These are phyloP conservation scores for Sphaerosporella brunnea DNA, from an alignment of 495 filamentous ascomycete species.

Conservation along the genomic window DNA sequence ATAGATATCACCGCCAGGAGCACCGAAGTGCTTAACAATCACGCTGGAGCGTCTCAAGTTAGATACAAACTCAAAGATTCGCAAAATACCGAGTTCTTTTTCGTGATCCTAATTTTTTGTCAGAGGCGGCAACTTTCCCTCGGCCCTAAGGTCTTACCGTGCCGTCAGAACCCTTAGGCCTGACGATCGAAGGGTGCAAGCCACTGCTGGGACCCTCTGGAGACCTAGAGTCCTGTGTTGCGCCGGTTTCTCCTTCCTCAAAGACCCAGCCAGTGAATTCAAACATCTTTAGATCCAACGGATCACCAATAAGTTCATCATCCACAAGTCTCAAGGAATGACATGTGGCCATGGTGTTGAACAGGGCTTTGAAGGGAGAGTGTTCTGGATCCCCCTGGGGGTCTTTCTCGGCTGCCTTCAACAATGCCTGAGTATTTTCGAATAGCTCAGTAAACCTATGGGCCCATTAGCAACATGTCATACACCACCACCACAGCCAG, in stretches of 20 bases:
- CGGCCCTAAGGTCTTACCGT: too few relatives aligned
- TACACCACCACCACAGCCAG: neutral
- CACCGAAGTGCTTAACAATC: constrained; percentile 69
- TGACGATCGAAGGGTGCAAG: constrained; percentile 57
- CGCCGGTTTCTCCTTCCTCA: constrained; percentile 58
- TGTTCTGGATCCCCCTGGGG: constrained; percentile 6
- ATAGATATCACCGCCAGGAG: constrained; percentile 61
- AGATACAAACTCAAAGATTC: constrained; percentile 89
- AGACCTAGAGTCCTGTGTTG: constrained; percentile 10
- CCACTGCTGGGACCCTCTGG: constrained; percentile 1
- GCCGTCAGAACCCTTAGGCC: too few relatives aligned
- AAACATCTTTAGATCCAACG: constrained; percentile 97
- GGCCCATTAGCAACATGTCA: constrained; percentile 11
- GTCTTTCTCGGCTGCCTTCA: neutral
- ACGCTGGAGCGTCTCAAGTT: constrained; percentile 89
- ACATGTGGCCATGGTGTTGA: constrained; percentile 95
- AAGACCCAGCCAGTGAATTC: constrained; percentile 89
- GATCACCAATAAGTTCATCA: constrained; percentile 76
- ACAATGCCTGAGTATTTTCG: constrained; percentile 28
- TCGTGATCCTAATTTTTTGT: too few relatives aligned
- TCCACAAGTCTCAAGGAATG: constrained; percentile 81
- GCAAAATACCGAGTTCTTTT: constrained; percentile 78
- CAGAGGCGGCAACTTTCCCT: too few relatives aligned
- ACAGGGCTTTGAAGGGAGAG: constrained; percentile 30
- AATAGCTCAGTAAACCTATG: constrained; percentile 44